Evolutionary conservation across 2,329 filamentous ascomycete genomes (phyloP), one percentile per base, ranked within the genome.

Genomic region (Epichloe gansuensis): DNA sequence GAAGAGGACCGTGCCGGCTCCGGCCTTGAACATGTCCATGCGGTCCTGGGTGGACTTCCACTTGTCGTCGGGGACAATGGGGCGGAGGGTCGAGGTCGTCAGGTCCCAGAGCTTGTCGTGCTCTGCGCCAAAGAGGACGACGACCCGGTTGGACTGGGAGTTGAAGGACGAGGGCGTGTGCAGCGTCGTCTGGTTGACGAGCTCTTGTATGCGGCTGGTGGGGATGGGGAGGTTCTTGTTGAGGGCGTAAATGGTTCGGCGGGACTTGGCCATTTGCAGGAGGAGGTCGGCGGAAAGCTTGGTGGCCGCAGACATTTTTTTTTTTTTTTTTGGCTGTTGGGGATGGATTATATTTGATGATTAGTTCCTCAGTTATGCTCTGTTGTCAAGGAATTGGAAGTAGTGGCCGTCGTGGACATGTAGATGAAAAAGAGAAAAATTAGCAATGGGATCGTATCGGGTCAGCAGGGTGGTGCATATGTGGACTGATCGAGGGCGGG

Each of bases 21-120:
- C 88, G 53, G 66, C 82, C 71, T 78, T 79, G 75, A 95, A 91
- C 61, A 71, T 63, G 59, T 63, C 66, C 56, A 76, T 63, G 62
- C 70, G 70, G 59, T 61, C 57, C 52, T 58, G 63, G 13, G 73
- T 86, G 58, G 66, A 51, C 64, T 80, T 70, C 74, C 79, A 90
- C 56, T 72, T 65, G 15, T 84, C 83, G 3, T 69, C 75, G 34
- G 86, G 81, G 25, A 93, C 82, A 54, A 90, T 78, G 56, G 57
- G 58, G 54, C 63, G 62, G 56, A 70, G 64, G 42, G 62, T 55
- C 17, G 83, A 80, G 55, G 74, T 69, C 52, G 82, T 77, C 55
- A 89, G 75, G 66, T 88, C 83, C 91, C 91, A 96, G 61, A 95
- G 81, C 73, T 86, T 85, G 62, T 90, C 83, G 74, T 96, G 91